Evolutionary conservation across 495 filamentous ascomycete species (phyloP).

Genomic region (Xylaria sp.): DNA sequence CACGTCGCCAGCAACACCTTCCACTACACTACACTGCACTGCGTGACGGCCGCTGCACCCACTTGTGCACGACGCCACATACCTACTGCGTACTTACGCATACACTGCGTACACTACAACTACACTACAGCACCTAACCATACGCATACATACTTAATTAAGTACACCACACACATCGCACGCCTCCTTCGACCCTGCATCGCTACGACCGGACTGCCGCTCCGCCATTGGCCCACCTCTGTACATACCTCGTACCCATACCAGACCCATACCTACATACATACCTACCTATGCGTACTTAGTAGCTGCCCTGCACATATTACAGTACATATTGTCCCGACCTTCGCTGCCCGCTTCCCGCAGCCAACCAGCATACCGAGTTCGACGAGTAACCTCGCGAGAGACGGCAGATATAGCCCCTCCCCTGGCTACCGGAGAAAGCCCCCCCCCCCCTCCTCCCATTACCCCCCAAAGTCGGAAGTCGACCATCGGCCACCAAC

Average conservation of each 20-base stretch:
- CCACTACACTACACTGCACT: too few species aligned
- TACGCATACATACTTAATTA: too few species aligned
- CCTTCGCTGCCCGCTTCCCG: constrained; percentile 33
- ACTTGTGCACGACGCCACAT: too few species aligned
- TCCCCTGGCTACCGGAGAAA: constrained; percentile 1
- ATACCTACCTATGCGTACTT: constrained; percentile 7
- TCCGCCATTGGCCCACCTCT: constrained; percentile 16
- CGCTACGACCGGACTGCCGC: not conserved
- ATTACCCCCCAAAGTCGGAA: not conserved
- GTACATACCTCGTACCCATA: constrained; percentile 5
- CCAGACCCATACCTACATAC: not conserved
- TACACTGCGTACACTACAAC: too few species aligned
- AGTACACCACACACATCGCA: not conserved
- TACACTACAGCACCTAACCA: too few species aligned
- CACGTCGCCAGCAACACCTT: not conserved
- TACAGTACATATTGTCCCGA: constrained; percentile 40
- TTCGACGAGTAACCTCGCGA: constrained; percentile 19
- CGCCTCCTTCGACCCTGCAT: constrained; percentile 19
- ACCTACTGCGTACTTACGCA: too few species aligned
- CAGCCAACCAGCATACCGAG: constrained; percentile 32
- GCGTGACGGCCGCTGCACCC: too few species aligned
- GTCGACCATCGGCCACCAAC: not conserved
- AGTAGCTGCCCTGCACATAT: constrained; percentile 39
- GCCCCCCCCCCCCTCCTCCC: not conserved
- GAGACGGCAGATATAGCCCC: constrained; percentile 17